A percentile compares a stretch with the other conserved stretches of the same genome.
phyloP scores from a whole-genome alignment of 106 monocot species.

The Acorus gramineus region DNA sequence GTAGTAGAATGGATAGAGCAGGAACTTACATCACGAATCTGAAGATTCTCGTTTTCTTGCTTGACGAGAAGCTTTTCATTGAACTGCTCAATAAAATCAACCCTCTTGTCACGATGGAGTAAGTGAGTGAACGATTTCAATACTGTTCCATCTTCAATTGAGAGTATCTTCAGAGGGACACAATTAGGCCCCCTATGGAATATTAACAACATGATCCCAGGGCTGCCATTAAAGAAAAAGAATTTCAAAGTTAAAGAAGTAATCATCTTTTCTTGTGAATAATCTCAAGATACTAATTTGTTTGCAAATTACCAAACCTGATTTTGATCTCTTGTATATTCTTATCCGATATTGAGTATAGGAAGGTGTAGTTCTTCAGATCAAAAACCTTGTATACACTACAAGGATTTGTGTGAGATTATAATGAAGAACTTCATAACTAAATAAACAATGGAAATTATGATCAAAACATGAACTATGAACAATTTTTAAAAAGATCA shows the following conservation, averaged over 20 bases:
- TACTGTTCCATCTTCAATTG: conserved; percentile 65
- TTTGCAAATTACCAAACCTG: conserved; percentile 27
- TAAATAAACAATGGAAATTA: no score
- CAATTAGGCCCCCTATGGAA: conserved; percentile 34
- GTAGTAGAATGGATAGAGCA: not conserved
- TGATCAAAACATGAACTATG: no score
- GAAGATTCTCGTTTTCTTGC: conserved; percentile 77
- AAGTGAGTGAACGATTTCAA: conserved; percentile 59
- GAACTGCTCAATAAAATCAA: conserved; percentile 72
- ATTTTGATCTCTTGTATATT: conserved; percentile 91
- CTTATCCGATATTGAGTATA: conserved; percentile 61
- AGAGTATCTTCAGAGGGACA: conserved; percentile 57
- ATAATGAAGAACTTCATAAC: no score
- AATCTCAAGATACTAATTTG: no score
- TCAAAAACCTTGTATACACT: conserved; percentile 80
- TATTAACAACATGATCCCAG: conserved; percentile 64
- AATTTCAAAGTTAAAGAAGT: not conserved
- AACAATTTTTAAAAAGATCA: no score
- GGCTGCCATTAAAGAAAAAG: conserved; percentile 25
- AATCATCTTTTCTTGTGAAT: no score
- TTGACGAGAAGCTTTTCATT: conserved; percentile 79
- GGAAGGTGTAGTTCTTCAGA: conserved; percentile 61
- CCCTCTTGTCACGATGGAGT: conserved; percentile 57
- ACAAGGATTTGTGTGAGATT: conserved; percentile 1
- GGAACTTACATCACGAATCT: conserved; percentile 57